phyloP scores from a whole-genome alignment of 345 rosid species.

The Aurinia saxatilis region DNA sequence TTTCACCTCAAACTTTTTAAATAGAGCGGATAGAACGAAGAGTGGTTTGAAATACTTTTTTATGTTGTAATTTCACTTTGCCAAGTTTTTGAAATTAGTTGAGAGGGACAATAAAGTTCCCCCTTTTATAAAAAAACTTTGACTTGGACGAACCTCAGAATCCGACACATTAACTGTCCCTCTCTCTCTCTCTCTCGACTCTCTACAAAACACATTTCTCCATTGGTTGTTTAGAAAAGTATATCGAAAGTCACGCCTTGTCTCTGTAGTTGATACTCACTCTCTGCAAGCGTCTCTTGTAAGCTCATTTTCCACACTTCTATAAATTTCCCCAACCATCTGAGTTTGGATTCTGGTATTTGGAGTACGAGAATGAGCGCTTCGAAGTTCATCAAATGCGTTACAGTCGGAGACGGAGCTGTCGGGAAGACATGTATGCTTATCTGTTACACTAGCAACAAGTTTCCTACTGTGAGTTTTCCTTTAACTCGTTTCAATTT shows the following conservation, averaged over 20 bases:
- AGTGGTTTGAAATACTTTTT: neutral
- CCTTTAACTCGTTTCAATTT: neutral
- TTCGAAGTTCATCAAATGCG: constrained; percentile 97
- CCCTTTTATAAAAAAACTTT: constrained; percentile 18
- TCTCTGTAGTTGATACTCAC: constrained; percentile 2
- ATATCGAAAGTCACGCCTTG: constrained; percentile 15
- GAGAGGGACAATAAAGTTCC: constrained; percentile 48
- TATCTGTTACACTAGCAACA: constrained; percentile 96
- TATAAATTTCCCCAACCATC: neutral
- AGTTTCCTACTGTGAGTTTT: constrained; percentile 85
- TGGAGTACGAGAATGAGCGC: constrained; percentile 57
- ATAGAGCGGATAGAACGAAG: neutral
- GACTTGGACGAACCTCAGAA: constrained; percentile 28
- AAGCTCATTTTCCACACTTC: constrained; percentile 3
- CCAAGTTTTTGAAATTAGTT: constrained; percentile 37
- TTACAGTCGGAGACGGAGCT: constrained; percentile 99
- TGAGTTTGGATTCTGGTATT: neutral
- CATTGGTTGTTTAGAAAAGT: neutral
- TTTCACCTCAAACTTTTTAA: constrained; percentile 13
- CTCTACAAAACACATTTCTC: constrained; percentile 12
- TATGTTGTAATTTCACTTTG: neutral
- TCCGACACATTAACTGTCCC: constrained; percentile 11
- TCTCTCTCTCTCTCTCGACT: constrained; percentile 15
- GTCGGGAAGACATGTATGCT: constrained; percentile 99
- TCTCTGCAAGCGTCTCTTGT: constrained; percentile 14